phyloP scores from a whole-genome alignment of 1,139 yeast genomes.

The Candida sp. region DNA sequence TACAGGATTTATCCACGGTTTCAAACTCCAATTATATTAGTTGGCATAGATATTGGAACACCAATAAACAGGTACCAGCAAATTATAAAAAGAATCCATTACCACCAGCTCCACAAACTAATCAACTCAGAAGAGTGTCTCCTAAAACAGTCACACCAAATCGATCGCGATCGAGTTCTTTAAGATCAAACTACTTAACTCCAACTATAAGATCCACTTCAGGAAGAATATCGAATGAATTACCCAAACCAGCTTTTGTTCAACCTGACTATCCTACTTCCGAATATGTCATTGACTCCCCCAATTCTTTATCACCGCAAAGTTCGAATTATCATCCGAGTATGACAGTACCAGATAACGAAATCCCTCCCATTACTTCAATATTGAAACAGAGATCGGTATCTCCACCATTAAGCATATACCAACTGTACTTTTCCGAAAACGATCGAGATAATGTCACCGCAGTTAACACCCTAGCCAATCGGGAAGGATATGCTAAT shows the following conservation, averaged over 20 bases:
- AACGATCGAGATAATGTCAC: background rate
- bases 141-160: background rate
- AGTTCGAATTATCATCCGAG: background rate
- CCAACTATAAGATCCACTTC: background rate
- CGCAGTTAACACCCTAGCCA: background rate
- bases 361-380: background rate
- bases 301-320: background rate
- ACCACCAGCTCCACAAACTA: background rate
- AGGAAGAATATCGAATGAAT: background rate
- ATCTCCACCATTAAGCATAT: background rate
- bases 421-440: background rate
- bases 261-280: background rate
- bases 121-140: background rate
- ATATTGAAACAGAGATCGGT: background rate
- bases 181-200: background rate
- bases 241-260: background rate
- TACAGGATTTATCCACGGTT: background rate
- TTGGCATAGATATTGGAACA: background rate
- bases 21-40: background rate
- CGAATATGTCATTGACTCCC: background rate
- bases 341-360: background rate
- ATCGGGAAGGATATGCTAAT: background rate
- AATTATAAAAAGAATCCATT: background rate
- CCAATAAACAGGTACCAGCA: background rate
- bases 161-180: background rate